phyloP scores from a whole-genome alignment of 225 moss, liverwort and hornwort species.

The Sphagnum tenellum region DNA sequence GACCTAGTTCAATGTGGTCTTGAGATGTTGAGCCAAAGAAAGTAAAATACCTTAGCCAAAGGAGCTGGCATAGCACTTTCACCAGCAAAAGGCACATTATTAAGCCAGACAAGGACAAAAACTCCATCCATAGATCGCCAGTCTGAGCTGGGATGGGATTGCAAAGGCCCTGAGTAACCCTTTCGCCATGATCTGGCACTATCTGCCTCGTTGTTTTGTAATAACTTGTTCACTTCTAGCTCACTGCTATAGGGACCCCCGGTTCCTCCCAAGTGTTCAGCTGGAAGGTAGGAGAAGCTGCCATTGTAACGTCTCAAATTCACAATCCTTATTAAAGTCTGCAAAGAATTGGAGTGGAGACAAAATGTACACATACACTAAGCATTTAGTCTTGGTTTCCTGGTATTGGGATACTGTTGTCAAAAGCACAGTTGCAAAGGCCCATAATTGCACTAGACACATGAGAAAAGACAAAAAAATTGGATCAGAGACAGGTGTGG shows the following conservation, averaged over 20 bases:
- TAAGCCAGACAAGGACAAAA: conserved; percentile 78
- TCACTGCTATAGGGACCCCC: conserved; percentile 32
- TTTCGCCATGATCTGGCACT: conserved; percentile 36
- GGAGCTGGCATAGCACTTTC: conserved; percentile 49
- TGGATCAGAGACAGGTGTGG: too few relatives aligned
- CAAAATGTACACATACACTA: not conserved
- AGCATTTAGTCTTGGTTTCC: conserved; percentile 1
- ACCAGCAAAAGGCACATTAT: conserved; percentile 65
- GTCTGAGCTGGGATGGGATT: conserved; percentile 10
- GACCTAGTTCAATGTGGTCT: conserved; percentile 4
- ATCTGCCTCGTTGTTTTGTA: conserved; percentile 33
- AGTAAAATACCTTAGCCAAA: conserved; percentile 50
- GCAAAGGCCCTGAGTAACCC: conserved; percentile 33
- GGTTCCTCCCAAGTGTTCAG: conserved; percentile 49
- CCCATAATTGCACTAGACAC: too few relatives aligned
- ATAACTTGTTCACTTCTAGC: conserved; percentile 28
- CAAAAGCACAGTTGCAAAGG: too few relatives aligned
- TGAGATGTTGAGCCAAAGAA: not conserved
- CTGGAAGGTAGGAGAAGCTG: conserved; percentile 74
- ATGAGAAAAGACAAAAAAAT: too few relatives aligned
- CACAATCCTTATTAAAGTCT: conserved; percentile 68
- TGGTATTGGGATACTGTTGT: too few relatives aligned
- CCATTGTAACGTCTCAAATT: conserved; percentile 71
- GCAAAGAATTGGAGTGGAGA: conserved; percentile 3
- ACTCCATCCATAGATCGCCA: conserved; percentile 84